A percentile compares a stretch with the other conserved stretches of the same genome.
Conservation (phyloP, 1,284 basidiomycete species). For the Bothia castanella region DNA sequence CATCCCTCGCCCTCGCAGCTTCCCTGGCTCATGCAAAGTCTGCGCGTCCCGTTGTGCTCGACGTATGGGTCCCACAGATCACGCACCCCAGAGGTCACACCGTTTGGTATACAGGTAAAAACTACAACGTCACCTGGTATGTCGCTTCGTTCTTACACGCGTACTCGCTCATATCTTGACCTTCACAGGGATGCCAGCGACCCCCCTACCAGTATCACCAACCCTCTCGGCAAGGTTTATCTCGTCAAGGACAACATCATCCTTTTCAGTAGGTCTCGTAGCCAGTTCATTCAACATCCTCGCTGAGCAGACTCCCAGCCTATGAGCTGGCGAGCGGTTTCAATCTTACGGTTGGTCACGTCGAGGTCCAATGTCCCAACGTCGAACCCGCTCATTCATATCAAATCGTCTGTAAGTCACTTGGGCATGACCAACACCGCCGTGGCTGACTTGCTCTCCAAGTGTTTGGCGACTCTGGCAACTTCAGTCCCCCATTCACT, state of each 20-base stretch:
- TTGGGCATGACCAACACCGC: background rate
- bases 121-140: slow-evolving; percentile 38
- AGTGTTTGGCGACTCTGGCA: slow-evolving; percentile 41
- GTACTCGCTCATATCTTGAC: slow-evolving; percentile 4
- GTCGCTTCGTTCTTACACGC: slow-evolving; percentile 4
- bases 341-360: slow-evolving; percentile 31
- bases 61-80: slow-evolving; percentile 39
- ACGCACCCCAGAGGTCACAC: slow-evolving; percentile 28
- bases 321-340: slow-evolving; percentile 30
- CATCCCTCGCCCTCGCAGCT: slow-evolving; percentile 14
- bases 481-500: slow-evolving; percentile 35
- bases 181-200: slow-evolving; percentile 34
- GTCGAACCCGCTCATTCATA: slow-evolving; percentile 31
- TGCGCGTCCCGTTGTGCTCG: slow-evolving; percentile 26
- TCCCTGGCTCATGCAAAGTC: slow-evolving; percentile 7
- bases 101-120: slow-evolving; percentile 34
- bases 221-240: slow-evolving; percentile 33
- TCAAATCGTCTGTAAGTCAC: slow-evolving; percentile 37
- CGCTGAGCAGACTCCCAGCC: slow-evolving; percentile 3
- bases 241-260: slow-evolving; percentile 30
- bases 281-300: background rate
- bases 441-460: background rate
- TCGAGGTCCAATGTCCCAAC: slow-evolving; percentile 34
- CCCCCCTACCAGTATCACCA: slow-evolving; percentile 37
- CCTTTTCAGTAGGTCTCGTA: slow-evolving; percentile 30